These are phyloP conservation scores for Secale cereale DNA, from an alignment of 176 grass and related monocot genomes.

Conservation along the genomic window DNA sequence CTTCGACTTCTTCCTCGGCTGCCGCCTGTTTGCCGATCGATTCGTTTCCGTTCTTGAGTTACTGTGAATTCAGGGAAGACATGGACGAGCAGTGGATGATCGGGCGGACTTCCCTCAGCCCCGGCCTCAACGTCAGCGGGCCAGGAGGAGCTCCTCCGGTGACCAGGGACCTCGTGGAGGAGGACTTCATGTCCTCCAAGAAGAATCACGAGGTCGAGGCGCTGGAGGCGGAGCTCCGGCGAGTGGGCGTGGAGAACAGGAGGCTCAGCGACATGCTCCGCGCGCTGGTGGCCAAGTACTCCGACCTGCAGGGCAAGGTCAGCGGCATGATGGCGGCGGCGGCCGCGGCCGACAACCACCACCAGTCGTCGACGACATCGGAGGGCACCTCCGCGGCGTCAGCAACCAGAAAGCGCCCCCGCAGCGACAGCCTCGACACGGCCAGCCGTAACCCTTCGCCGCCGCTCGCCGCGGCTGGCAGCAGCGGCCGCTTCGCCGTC, in stretches of 20 bases:
- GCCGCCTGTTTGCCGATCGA: no score
- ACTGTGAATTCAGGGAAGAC: neutral
- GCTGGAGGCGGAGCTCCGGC: conserved; percentile 56
- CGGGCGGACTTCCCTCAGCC: conserved; percentile 44
- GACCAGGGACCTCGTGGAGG: conserved; percentile 28
- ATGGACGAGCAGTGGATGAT: conserved; percentile 58
- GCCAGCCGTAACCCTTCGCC: conserved; percentile 21
- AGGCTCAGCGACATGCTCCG: conserved; percentile 51
- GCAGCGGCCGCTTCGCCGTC: neutral
- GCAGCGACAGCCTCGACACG: conserved; percentile 51
- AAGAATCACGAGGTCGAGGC: conserved; percentile 39
- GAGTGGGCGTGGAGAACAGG: conserved; percentile 61
- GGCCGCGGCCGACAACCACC: neutral
- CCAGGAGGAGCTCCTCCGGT: neutral
- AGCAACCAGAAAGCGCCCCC: conserved; percentile 46
- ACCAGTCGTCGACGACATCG: conserved; percentile 27
- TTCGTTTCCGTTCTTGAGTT: neutral
- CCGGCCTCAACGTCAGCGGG: conserved; percentile 54
- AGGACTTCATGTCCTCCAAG: conserved; percentile 50
- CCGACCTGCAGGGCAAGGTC: conserved; percentile 44
- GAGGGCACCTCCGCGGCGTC: conserved; percentile 41
- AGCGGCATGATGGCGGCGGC: conserved; percentile 19
- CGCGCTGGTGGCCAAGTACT: conserved; percentile 49
- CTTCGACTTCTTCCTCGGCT: neutral
- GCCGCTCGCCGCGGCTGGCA: neutral